Evolutionary conservation across 1,284 basidiomycete genomes (phyloP), one percentile per base, ranked within the genome.

Genomic region (Cystobasidium sp.): DNA sequence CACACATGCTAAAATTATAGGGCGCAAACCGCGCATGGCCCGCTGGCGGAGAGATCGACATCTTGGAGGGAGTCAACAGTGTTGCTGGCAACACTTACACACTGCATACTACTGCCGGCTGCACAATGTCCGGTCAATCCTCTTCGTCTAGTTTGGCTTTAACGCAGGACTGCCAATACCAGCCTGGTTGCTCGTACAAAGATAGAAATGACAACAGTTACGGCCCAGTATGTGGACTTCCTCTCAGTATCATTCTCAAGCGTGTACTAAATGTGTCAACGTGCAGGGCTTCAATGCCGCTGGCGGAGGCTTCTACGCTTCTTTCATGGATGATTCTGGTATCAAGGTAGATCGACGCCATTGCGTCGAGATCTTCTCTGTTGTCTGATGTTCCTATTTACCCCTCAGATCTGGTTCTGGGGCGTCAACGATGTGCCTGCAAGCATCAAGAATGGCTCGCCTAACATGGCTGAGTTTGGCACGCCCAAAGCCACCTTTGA

Each of bases 291-390:
- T 76, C 59, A 76, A 76, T 46, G 20, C 47, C 7, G 69, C 62
- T 49, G 72, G 72, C 24, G 75, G 75, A n/a, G 75, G 75, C n/a
- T 66, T 69, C 18, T 76, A 74, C 51, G 72, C 72, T n/a, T 8
- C 74, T 2, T 73, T 69, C 53, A 64, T 68, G 47, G 53, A 64
- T 47, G 75, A 76, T n/a, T 44, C 43, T 6, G 63, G 65, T 46
- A 75, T 76, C 65, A 69, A 69, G 22, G 66, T 75, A n/a, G 31
- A 70, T 52, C 31, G 16, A 24, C 3, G 3, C 24, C 4, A 18
- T 12, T 12, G 8, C n/a, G 39, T 39, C 20, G 37, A 41, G 58
- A 43, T 7, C 10, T 31, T 10, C 12, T 9, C 9, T 41, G 7
- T 7, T 37, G 14, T 63, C n/a, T 20, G 14, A 10, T 20, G 14